Evolutionary conservation across 352 stramenopile genomes (phyloP), one percentile per base, ranked within the genome.

Genomic region (Phytophthora ohioensis): DNA sequence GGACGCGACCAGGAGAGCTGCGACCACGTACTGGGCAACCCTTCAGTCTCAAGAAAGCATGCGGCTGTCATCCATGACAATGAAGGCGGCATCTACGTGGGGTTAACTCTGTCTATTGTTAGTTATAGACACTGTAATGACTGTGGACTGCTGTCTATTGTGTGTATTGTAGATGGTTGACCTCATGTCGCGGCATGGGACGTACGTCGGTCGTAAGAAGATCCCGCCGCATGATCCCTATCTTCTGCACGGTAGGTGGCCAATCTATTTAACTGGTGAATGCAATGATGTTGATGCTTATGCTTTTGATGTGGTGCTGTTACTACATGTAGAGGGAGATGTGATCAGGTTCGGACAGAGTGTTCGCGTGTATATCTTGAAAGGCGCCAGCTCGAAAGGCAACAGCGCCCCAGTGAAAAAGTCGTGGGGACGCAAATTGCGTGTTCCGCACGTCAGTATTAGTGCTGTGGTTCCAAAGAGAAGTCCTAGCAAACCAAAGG

Each of bases 281-380:
- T 38, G 15, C 73, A 39, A 15, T 41, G n/a, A 15, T 9, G 32
- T 15, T 65, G 12, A 49, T 63, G 34, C 30, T 10, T 57, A 30
- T 57, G 46, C 8, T 65, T 11, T 36, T 38, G 13, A 10, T 65
- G 17, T 36, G 3, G 30, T 60, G 5, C 17, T 69, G 42, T 27
- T 27, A 27, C 21, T 27, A 45, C 39, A 12, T 36, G 12, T 61
- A 92, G 90, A 97, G 39, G 88, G 88, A 64, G 90, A 97, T 55
- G 77, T 91, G 8, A 78, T 97, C 57, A 94, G 91, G 62, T 97
- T 97, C 61, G 90, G 90, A 8, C 90, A 97, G 64, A 97, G 90
- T 70, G 84, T 95, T 17, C 88, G 90, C 47, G 74, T 94, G 55
- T 97, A 97, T 56, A 84, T 92, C 15, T 56, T 97, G 15, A 94